Conservation (phyloP, 2,329 filamentous ascomycete genomes). For the Trichoderma sp. region DNA sequence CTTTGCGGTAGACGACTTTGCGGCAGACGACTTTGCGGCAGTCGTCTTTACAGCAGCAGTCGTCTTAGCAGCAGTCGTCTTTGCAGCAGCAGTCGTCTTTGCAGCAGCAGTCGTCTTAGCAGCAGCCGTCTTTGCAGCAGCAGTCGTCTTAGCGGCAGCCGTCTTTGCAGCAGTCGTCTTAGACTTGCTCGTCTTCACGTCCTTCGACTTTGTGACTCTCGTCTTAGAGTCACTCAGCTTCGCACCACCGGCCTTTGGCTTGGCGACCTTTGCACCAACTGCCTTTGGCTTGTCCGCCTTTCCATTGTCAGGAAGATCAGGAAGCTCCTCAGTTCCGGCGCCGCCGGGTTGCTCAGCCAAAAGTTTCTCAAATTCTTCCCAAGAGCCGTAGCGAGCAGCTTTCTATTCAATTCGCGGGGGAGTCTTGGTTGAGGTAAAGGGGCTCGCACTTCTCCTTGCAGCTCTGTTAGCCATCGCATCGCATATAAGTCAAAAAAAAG, state of each 20-base stretch:
- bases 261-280: neutral
- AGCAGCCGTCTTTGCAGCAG: neutral
- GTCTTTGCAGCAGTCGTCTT: neutral
- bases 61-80: too few relatives aligned
- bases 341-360: conserved; percentile 20
- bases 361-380: conserved; percentile 29
- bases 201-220: neutral
- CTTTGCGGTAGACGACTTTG: neutral
- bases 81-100: neutral
- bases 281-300: neutral
- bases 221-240: neutral
- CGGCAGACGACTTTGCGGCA: neutral
- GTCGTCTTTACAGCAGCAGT: too few relatives aligned
- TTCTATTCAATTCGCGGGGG: conserved; percentile 44
- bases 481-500: neutral
- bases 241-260: neutral
- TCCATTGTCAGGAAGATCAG: neutral
- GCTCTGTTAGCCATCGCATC: conserved; percentile 10
- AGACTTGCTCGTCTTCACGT: neutral
- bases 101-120: neutral
- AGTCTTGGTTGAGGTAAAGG: conserved; percentile 37
- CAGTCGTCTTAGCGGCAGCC: neutral
- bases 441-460: conserved; percentile 38
- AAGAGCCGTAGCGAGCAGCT: conserved; percentile 33
- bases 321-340: neutral